Base-by-base conservation (phyloP, 176 grass and related monocot genomes). In the Alloteropsis semialata region DNA sequence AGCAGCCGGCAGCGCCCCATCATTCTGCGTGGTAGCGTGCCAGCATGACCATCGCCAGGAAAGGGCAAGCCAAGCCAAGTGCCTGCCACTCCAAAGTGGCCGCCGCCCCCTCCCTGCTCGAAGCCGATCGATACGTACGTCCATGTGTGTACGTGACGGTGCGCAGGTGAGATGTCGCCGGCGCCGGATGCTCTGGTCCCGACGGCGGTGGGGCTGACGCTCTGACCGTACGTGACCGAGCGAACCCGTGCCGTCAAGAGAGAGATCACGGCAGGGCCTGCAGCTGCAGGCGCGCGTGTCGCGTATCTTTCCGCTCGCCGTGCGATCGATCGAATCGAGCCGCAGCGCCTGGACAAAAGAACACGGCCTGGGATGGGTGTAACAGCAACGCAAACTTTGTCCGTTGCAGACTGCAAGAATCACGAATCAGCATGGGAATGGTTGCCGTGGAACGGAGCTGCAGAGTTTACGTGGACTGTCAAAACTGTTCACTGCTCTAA, bases 211-310 rank as follows among this genome's bases (percentile, higher is more conserved):
- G 45, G 21, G 2, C 62, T 30, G 3, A 5, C 8, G 10, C 8
- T 9, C 21, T n/a, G n/a, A n/a, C n/a, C n/a, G 18, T 33, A 65
- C 50, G 78, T 8, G 80, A 36, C 65, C 5, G 71, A 76, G 48
- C 55, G n/a, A 64, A 28, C 36, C 86, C 74, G 56, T 54, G 72
- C 84, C 68, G 48, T 43, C 29, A 54, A 55, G n/a, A n/a, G n/a
- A n/a, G n/a, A n/a, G 64, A 50, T 72, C 79, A 57, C 63, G 16
- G n/a, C n/a, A n/a, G n/a, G 24, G 24, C 22, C 34, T 36, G 34
- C 34, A 5, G n/a, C 22, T 7, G 19, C 34, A 15, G 18, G 13
- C 14, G 73, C 16, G 9, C 3, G 34, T n/a, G 27, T 12, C 22
- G 24, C 37, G 34, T 54, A 72, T 79, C 66, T 29, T 73, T 5